Evolutionary conservation across 2,329 filamentous ascomycete genomes (phyloP).

Genomic region (Ophiostoma montium): DNA sequence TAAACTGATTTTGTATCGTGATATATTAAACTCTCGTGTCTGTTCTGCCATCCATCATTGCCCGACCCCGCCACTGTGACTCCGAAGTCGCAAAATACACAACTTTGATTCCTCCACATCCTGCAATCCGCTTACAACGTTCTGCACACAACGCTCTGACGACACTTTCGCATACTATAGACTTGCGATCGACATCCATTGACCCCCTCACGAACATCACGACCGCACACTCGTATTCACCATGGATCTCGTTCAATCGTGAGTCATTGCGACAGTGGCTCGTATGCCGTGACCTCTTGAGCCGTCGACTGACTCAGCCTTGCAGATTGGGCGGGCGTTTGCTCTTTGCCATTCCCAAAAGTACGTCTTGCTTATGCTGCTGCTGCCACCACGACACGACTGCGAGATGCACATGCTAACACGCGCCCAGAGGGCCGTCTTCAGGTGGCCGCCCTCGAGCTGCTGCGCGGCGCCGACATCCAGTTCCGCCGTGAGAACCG

Average conservation of each 20-base stretch:
- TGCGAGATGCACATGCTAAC: not conserved
- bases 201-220: not conserved
- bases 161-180: not conserved
- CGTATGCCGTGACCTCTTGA: not conserved
- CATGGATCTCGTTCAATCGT: constrained; percentile 44
- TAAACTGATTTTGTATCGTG: not conserved
- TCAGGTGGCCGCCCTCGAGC: constrained; percentile 73
- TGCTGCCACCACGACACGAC: constrained; percentile 13
- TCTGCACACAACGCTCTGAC: not conserved
- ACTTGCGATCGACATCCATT: not conserved
- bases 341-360: constrained; percentile 96
- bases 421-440: constrained; percentile 66
- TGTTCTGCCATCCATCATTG: not conserved
- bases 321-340: constrained; percentile 77
- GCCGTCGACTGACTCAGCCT: not conserved
- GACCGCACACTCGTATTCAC: not conserved
- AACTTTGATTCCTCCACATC: not conserved
- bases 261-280: constrained; percentile 17
- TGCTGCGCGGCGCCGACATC: constrained; percentile 86
- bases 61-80: constrained; percentile 6
- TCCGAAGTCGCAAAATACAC: not conserved
- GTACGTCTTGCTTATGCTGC: constrained; percentile 46
- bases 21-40: not conserved
- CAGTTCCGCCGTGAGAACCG: constrained; percentile 92
- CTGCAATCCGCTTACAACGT: not conserved